These are phyloP conservation scores for Aspergillus phoenicis DNA, from an alignment of 2,329 filamentous ascomycete genomes.

Conservation along the genomic window DNA sequence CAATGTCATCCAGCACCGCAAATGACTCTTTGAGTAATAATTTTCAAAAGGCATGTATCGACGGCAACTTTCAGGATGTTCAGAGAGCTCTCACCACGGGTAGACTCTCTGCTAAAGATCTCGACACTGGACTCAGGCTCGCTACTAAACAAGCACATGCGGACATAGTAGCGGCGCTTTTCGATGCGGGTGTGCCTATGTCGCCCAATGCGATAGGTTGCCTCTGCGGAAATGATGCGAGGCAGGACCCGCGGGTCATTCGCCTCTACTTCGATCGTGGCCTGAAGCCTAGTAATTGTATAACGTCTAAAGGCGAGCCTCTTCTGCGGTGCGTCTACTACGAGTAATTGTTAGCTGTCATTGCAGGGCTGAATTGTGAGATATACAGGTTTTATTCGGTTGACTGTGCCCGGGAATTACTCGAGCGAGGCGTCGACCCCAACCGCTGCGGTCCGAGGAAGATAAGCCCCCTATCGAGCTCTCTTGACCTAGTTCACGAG, in stretches of 20 bases:
- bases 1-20: too few species aligned
- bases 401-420: conserved; percentile 7
- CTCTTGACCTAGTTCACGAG: background rate
- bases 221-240: conserved; percentile 4
- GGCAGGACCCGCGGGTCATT: conserved; percentile 13
- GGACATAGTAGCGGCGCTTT: conserved; percentile 14
- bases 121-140: conserved; percentile 11
- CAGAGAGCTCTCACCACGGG: conserved; percentile 12
- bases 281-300: conserved; percentile 11
- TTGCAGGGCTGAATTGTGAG: background rate
- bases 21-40: too few species aligned
- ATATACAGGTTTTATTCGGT: background rate
- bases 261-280: conserved; percentile 13
- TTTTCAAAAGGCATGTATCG: background rate
- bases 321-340: conserved; percentile 8
- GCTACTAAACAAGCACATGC: conserved; percentile 9
- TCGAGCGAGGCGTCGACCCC: conserved; percentile 12
- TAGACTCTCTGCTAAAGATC: conserved; percentile 9
- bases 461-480: conserved; percentile 6
- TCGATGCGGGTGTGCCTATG: conserved; percentile 12
- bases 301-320: conserved; percentile 7
- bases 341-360: too few species aligned
- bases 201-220: background rate
- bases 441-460: conserved; percentile 8
- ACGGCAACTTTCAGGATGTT: conserved; percentile 8